Percentiles rank a stretch among this genome's conserved stretches.
These are phyloP conservation scores for Onygenales sp. DNA, from an alignment of 2,329 filamentous ascomycete genomes.

Conservation along the genomic window DNA sequence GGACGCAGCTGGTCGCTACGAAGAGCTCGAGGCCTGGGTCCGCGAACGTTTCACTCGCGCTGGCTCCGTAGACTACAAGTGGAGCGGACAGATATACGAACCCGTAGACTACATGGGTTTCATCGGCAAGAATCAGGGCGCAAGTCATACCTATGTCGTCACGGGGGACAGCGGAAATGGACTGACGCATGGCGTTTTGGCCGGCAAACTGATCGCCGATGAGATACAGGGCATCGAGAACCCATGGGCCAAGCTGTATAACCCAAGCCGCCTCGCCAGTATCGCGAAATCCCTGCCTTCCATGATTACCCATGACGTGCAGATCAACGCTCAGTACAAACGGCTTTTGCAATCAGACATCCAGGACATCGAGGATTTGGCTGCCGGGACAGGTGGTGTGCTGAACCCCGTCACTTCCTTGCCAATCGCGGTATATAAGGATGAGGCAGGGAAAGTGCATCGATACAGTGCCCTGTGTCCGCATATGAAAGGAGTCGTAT, in stretches of 20 bases:
- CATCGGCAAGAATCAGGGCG: conserved; percentile 47
- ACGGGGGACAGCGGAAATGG: conserved; percentile 52
- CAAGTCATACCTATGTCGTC: conserved; percentile 43
- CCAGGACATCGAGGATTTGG: conserved; percentile 47
- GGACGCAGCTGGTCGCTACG: conserved; percentile 36
- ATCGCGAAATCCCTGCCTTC: conserved; percentile 37
- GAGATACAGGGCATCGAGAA: conserved; percentile 44
- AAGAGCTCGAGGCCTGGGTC: conserved; percentile 45
- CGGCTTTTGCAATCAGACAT: conserved; percentile 46
- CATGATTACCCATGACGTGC: conserved; percentile 43
- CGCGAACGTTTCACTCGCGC: conserved; percentile 44
- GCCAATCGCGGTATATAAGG: conserved; percentile 48
- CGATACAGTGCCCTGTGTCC: conserved; percentile 48
- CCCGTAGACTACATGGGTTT: conserved; percentile 47
- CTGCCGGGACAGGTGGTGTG: conserved; percentile 41
- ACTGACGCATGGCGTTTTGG: conserved; percentile 47
- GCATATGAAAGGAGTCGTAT: conserved; percentile 47
- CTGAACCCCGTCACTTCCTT: conserved; percentile 39
- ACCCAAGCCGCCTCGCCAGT: conserved; percentile 38
- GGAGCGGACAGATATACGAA: conserved; percentile 51
- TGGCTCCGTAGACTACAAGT: conserved; percentile 44
- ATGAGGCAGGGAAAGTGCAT: conserved; percentile 42
- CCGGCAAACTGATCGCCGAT: conserved; percentile 44
- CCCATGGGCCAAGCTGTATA: conserved; percentile 42
- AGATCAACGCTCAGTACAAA: conserved; percentile 50